Conservation (phyloP, 768 basidiomycete genomes). For the Cyclocybe cylindracea region DNA sequence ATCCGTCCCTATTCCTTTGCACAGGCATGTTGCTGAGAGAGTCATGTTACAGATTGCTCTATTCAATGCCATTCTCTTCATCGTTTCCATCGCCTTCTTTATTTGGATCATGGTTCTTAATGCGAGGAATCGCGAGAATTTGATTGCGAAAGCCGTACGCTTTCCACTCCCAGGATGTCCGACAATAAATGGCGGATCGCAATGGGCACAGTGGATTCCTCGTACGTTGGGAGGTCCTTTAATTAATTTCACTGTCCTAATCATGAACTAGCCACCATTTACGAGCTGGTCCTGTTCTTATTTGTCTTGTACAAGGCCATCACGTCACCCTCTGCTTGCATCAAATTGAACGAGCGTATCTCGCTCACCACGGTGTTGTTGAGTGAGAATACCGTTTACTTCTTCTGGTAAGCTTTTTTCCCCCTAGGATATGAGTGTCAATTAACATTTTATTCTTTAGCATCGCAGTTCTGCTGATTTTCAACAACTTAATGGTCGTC, state of each 20-base stretch:
- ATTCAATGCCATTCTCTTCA: slow-evolving; percentile 36
- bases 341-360: slow-evolving; percentile 19
- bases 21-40: background rate
- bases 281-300: slow-evolving; percentile 38
- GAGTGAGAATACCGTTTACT: slow-evolving; percentile 43
- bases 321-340: slow-evolving; percentile 19
- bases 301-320: slow-evolving; percentile 36
- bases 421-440: no score
- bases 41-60: slow-evolving; percentile 30
- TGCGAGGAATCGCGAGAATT: slow-evolving; percentile 27
- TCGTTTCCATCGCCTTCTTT: slow-evolving; percentile 37
- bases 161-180: slow-evolving; percentile 43
- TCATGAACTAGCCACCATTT: slow-evolving; percentile 29
- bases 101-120: slow-evolving; percentile 40
- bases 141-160: slow-evolving; percentile 35
- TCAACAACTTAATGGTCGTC: slow-evolving; percentile 50
- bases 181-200: slow-evolving; percentile 35
- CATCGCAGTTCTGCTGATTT: slow-evolving; percentile 37
- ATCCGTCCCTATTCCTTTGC: no score
- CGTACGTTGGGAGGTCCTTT: slow-evolving; percentile 19
- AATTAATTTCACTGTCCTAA: background rate
- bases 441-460: slow-evolving; percentile 15
- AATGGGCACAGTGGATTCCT: slow-evolving; percentile 46
- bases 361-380: slow-evolving; percentile 34
- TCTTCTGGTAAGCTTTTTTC: slow-evolving; percentile 30